These are phyloP conservation scores for Candida sonorensis DNA, from an alignment of 805 yeast species.

Conservation along the genomic window DNA sequence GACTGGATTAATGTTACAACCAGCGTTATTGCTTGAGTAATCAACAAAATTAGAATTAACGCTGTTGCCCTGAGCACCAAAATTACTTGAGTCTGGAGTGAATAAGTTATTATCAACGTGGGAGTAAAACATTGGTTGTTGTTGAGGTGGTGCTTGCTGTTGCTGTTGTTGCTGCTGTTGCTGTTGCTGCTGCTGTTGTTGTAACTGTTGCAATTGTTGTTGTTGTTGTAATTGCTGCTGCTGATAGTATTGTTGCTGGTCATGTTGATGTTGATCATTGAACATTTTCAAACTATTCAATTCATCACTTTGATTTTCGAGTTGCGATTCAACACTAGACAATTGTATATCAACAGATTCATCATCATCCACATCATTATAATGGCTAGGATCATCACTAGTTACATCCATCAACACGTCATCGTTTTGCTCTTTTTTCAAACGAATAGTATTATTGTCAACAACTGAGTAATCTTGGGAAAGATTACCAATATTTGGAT, in stretches of 20 bases:
- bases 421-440: not conserved
- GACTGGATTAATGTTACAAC: not conserved
- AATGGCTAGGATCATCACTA: too few species aligned
- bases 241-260: too few species aligned
- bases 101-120: not conserved
- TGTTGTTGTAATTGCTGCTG: constrained; percentile 15
- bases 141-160: not conserved
- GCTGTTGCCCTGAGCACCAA: too few species aligned
- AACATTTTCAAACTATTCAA: too few species aligned
- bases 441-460: not conserved
- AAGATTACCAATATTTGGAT: constrained; percentile 1
- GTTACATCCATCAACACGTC: constrained; percentile 6
- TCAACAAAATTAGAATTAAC: too few species aligned
- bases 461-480: constrained; percentile 1
- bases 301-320: too few species aligned
- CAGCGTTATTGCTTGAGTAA: too few species aligned
- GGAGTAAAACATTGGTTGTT: not conserved
- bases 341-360: too few species aligned
- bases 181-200: constrained; percentile 5
- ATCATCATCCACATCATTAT: too few species aligned
- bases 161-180: too few species aligned
- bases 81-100: constrained; percentile 1
- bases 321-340: too few species aligned
- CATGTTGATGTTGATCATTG: constrained; percentile 11
- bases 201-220: constrained; percentile 5